phyloP scores from a whole-genome alignment of 495 filamentous ascomycete species.

The Aeminium ludgeri region DNA sequence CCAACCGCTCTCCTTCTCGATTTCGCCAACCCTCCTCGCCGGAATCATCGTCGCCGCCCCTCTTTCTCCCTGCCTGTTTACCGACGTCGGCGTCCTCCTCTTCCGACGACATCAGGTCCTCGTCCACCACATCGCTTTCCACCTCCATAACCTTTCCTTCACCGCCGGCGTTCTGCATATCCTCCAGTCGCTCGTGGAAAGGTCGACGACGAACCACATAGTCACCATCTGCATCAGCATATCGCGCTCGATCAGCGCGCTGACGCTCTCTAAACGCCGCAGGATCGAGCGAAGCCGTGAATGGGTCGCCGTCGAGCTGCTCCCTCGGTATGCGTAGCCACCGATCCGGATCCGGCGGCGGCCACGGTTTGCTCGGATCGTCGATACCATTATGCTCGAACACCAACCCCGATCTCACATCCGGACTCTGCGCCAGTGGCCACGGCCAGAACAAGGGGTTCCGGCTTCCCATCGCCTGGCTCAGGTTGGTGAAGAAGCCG shows the following conservation, averaged over 20 bases:
- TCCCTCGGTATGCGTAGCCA: slow-evolving; percentile 32
- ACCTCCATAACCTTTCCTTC: slow-evolving; percentile 28
- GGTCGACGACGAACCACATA: slow-evolving; percentile 31
- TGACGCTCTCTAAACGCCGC: slow-evolving; percentile 42
- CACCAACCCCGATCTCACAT: slow-evolving; percentile 40
- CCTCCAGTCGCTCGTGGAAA: slow-evolving; percentile 31
- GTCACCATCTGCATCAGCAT: slow-evolving; percentile 11
- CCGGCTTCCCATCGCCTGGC: slow-evolving; percentile 51
- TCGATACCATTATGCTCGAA: slow-evolving; percentile 84
- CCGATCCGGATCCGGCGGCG: slow-evolving; percentile 79
- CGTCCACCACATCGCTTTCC: slow-evolving; percentile 25
- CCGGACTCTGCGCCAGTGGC: slow-evolving; percentile 40
- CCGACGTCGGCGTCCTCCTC: slow-evolving; percentile 24
- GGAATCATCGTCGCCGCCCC: slow-evolving; percentile 18
- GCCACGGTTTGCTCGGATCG: slow-evolving; percentile 49
- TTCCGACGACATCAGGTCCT: slow-evolving; percentile 17
- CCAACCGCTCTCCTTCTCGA: slow-evolving; percentile 64
- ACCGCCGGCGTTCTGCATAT: slow-evolving; percentile 18
- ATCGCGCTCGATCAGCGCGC: slow-evolving; percentile 34
- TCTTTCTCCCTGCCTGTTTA: slow-evolving; percentile 18
- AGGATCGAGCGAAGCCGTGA: slow-evolving; percentile 29
- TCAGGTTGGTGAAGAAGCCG: slow-evolving; percentile 66
- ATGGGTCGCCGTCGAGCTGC: slow-evolving; percentile 15
- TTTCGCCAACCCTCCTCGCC: slow-evolving; percentile 62
- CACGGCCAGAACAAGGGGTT: slow-evolving; percentile 44